Percentiles rank a stretch among this genome's conserved stretches.
These are phyloP conservation scores for Verticillium nubilum DNA, from an alignment of 2,329 filamentous ascomycete genomes.

Conservation along the genomic window DNA sequence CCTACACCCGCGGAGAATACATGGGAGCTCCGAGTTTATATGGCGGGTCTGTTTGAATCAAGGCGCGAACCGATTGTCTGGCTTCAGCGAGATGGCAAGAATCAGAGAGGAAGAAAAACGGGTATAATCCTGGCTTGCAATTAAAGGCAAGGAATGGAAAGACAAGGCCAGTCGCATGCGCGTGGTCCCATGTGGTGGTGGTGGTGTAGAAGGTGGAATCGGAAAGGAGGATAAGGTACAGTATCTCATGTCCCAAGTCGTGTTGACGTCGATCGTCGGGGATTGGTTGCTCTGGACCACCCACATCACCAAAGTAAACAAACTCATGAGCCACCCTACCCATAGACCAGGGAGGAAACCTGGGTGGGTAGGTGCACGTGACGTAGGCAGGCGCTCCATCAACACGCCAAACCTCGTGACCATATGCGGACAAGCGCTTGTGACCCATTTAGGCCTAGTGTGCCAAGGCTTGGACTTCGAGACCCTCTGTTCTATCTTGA, in stretches of 20 bases:
- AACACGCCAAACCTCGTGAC: slow-evolving; percentile 6
- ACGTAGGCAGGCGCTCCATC: slow-evolving; percentile 1
- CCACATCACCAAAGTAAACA: slow-evolving; percentile 21
- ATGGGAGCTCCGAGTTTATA: neutral
- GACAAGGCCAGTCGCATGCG: neutral
- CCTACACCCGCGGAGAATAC: neutral
- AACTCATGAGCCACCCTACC: slow-evolving; percentile 1
- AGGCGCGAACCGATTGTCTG: neutral
- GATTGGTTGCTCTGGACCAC: slow-evolving; percentile 19
- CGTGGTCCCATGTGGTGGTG: neutral
- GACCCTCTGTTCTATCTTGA: neutral
- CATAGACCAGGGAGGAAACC: neutral
- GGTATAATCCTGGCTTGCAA: neutral
- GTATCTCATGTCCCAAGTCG: neutral
- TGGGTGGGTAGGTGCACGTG: slow-evolving; percentile 5
- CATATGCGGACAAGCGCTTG: slow-evolving; percentile 4
- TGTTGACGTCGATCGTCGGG: slow-evolving; percentile 1
- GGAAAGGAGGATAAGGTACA: neutral
- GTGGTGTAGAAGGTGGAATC: neutral
- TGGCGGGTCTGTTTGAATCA: neutral
- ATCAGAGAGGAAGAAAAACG: neutral
- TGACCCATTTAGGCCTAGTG: slow-evolving; percentile 8
- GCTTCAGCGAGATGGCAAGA: neutral
- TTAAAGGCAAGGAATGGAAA: neutral
- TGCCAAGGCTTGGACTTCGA: neutral